Base-by-base conservation (phyloP, 2,329 filamentous ascomycete species). In the Colletotrichum sp. region DNA sequence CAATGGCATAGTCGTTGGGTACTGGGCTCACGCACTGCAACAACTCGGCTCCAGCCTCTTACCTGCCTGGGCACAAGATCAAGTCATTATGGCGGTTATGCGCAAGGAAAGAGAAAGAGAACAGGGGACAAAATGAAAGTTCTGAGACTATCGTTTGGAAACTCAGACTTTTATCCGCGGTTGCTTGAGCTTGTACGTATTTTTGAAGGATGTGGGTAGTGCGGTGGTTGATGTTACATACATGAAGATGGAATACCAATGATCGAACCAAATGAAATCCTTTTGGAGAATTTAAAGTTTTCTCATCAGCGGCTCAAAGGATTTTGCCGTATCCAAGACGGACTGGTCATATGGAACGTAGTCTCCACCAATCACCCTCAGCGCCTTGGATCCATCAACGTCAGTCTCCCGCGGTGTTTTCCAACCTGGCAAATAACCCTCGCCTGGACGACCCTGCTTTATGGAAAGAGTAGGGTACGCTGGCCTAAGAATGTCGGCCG, bases 401-500 rank as follows among this genome's bases (percentile, higher is more conserved):
- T 59, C 52, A 15, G 28, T 62, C 10, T 59, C 67, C 32, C 18
- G n/a, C n/a, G 67, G 30, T 10, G 32, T 18, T 3, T 69, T 63
- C 36, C 80, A 82, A 3, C 77, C 80, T 0, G 79, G 73, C 1
- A 69, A 44, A 79, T 88, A 88, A 2, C 85, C 86, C 77, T 84
- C 77, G 1, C 86, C 86, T 0, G 85, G 85, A 16, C 76, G 80
- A 0, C 87, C 87, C 62, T 82, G 74, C 6, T 79, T 24, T 49
- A 88, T 87, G 4, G 16, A 18, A 44, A 84, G 81, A 10, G 82
- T 83, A 2, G 85, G 85, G 67, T 84, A 86, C 9, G 80, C 80
- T 32, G 81, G 76, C 6, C 83, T 79, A 62, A 89, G 66, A 13
- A 89, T 82, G 81, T 89, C 87, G 12, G 84, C 85, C 12, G 83